A percentile compares a stretch with the other conserved stretches of the same genome.
phyloP scores from a whole-genome alignment of 1,284 basidiomycete species.

The Neolentinus lepideus region DNA sequence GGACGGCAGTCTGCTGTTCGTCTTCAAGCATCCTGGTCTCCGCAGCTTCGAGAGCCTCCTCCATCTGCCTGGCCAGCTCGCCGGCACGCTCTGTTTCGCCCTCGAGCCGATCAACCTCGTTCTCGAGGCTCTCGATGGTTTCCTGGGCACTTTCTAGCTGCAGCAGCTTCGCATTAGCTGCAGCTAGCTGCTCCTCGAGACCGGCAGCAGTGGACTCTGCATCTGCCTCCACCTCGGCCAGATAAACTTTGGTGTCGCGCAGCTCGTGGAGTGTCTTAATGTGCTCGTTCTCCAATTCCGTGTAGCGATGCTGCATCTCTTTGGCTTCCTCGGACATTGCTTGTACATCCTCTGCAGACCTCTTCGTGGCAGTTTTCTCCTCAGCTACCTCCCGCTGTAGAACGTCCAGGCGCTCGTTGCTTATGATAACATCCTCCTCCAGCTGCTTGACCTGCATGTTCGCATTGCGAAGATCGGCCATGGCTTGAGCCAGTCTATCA shows the following conservation, averaged over 20 bases:
- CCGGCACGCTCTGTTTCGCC: constrained; percentile 42
- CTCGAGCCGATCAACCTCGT: constrained; percentile 45
- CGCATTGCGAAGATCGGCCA: constrained; percentile 49
- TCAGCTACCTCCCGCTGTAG: constrained; percentile 47
- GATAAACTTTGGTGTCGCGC: constrained; percentile 37
- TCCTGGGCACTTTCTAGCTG: constrained; percentile 40
- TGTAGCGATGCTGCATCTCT: constrained; percentile 26
- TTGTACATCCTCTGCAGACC: constrained; percentile 30
- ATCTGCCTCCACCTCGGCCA: constrained; percentile 51
- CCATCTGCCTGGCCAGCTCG: constrained; percentile 56
- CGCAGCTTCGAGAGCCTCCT: constrained; percentile 64
- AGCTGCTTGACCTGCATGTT: constrained; percentile 47
- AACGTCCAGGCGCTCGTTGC: constrained; percentile 41
- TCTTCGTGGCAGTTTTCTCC: constrained; percentile 29
- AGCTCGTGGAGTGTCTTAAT: constrained; percentile 27
- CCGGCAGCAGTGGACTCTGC: constrained; percentile 36
- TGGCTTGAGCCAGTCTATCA: constrained; percentile 43
- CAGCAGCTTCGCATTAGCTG: constrained; percentile 37
- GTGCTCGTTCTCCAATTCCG: constrained; percentile 24
- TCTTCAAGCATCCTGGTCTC: constrained; percentile 60
- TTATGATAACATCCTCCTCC: constrained; percentile 43
- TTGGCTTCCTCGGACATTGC: constrained; percentile 19
- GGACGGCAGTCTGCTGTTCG: constrained; percentile 42
- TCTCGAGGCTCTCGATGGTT: constrained; percentile 43
- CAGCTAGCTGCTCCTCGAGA: constrained; percentile 39